These are phyloP conservation scores for Hirschioporus abietinus DNA, from an alignment of 768 basidiomycete genomes.

Conservation along the genomic window DNA sequence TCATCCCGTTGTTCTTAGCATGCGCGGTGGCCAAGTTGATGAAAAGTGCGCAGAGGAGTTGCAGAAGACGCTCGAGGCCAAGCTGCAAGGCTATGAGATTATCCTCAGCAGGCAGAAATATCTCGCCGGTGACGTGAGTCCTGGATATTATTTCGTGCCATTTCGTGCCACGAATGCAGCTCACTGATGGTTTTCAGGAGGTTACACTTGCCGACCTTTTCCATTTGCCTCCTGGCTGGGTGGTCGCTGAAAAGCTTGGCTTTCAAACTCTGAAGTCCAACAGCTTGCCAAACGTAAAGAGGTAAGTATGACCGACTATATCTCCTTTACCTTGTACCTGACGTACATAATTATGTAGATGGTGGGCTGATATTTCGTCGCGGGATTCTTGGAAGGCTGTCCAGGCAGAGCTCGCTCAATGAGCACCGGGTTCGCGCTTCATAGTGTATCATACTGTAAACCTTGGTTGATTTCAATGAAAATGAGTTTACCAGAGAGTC, in stretches of 20 bases:
- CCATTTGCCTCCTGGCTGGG: slow-evolving; percentile 34
- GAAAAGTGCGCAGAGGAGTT: slow-evolving; percentile 3
- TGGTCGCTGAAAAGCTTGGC: neutral
- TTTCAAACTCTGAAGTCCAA: neutral
- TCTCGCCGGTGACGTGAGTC: slow-evolving; percentile 49
- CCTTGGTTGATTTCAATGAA: no score
- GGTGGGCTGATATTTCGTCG: slow-evolving; percentile 47
- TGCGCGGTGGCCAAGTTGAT: neutral
- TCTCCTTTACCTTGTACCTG: neutral
- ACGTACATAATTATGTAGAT: slow-evolving; percentile 27
- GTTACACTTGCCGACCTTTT: slow-evolving; percentile 41
- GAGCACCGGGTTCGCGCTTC: no score
- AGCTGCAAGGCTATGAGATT: slow-evolving; percentile 46
- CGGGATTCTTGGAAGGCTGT: slow-evolving; percentile 45
- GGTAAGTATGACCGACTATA: neutral
- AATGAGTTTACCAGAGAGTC: no score
- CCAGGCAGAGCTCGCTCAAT: slow-evolving; percentile 19
- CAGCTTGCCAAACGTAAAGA: slow-evolving; percentile 2
- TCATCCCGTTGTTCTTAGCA: neutral
- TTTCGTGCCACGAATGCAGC: neutral
- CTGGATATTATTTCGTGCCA: neutral
- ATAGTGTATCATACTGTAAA: no score
- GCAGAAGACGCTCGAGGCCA: slow-evolving; percentile 23
- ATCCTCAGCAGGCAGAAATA: slow-evolving; percentile 51
- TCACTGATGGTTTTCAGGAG: slow-evolving; percentile 21